A percentile compares a stretch with the other conserved stretches of the same genome.
phyloP scores from a whole-genome alignment of 306 rosid genomes.

The Cajanus cajan region DNA sequence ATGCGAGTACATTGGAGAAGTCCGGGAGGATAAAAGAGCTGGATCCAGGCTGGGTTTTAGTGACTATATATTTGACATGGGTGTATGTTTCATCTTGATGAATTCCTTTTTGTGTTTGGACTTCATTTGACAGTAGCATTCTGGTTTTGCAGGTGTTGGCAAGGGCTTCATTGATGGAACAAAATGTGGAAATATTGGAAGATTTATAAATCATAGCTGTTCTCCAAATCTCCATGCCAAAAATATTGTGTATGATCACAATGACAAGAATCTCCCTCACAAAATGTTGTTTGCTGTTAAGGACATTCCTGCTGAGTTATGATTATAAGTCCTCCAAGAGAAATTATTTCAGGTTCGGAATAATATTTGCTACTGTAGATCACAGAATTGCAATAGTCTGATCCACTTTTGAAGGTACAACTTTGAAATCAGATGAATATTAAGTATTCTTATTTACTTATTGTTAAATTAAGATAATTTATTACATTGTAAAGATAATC shows the following conservation, averaged over 20 bases:
- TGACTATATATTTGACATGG: background rate
- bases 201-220: slow-evolving; percentile 44
- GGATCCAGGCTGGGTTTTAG: background rate
- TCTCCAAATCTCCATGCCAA: slow-evolving; percentile 29
- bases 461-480: no score
- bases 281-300: slow-evolving; percentile 35
- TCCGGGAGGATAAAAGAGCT: background rate
- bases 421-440: no score
- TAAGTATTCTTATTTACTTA: no score
- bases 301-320: slow-evolving; percentile 35
- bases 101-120: background rate
- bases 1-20: slow-evolving; percentile 48
- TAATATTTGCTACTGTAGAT: slow-evolving; percentile 15
- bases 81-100: slow-evolving; percentile 4
- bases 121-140: background rate
- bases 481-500: no score
- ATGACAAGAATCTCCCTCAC: slow-evolving; percentile 25
- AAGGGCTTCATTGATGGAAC: slow-evolving; percentile 35
- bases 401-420: slow-evolving; percentile 8
- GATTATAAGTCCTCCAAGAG: slow-evolving; percentile 23
- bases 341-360: background rate
- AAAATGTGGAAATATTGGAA: slow-evolving; percentile 31
- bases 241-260: slow-evolving; percentile 25
- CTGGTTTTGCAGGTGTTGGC: slow-evolving; percentile 24
- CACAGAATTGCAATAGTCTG: background rate